Evolutionary conservation across 2,329 filamentous ascomycete species (phyloP).

Genomic region (Ramularia collo-cygni): DNA sequence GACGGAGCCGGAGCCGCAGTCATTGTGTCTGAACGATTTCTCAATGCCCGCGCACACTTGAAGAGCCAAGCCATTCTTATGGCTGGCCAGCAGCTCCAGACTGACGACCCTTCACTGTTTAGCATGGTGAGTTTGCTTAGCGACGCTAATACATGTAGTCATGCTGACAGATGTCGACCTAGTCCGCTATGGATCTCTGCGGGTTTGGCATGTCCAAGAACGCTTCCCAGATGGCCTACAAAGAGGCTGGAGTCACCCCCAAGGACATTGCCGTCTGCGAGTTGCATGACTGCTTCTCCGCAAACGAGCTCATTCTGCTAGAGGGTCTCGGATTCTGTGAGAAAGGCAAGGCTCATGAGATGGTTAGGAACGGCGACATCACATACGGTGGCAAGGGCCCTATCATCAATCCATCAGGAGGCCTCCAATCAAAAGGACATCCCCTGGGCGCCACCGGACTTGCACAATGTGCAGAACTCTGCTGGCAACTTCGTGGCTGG

Average conservation of each 20-base stretch:
- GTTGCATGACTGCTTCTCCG: constrained; percentile 93
- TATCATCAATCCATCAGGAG: constrained; percentile 88
- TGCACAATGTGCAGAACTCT: constrained; percentile 88
- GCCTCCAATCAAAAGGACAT: constrained; percentile 92
- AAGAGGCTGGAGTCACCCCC: constrained; percentile 61
- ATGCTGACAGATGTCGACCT: too few relatives aligned
- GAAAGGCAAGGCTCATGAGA: constrained; percentile 81
- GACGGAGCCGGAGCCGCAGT: constrained; percentile 87
- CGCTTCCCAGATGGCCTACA: constrained; percentile 63
- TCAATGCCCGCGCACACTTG: constrained; percentile 71
- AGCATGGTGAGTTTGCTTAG: constrained; percentile 35
- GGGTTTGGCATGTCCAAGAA: constrained; percentile 76
- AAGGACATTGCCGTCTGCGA: constrained; percentile 77
- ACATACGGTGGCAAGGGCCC: constrained; percentile 75
- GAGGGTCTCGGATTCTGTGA: constrained; percentile 75
- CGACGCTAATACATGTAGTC: too few relatives aligned
- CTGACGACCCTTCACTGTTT: constrained; percentile 74
- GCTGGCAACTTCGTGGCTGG: constrained; percentile 90
- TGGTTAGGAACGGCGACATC: constrained; percentile 80
- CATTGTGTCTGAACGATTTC: constrained; percentile 81
- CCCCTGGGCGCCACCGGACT: constrained; percentile 91
- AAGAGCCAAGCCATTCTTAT: constrained; percentile 78
- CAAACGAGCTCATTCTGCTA: constrained; percentile 87
- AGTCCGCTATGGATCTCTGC: constrained; percentile 77
- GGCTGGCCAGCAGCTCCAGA: constrained; percentile 81